Conservation (phyloP, 192 early-diverging fungal species). For the Endogone sp. region DNA sequence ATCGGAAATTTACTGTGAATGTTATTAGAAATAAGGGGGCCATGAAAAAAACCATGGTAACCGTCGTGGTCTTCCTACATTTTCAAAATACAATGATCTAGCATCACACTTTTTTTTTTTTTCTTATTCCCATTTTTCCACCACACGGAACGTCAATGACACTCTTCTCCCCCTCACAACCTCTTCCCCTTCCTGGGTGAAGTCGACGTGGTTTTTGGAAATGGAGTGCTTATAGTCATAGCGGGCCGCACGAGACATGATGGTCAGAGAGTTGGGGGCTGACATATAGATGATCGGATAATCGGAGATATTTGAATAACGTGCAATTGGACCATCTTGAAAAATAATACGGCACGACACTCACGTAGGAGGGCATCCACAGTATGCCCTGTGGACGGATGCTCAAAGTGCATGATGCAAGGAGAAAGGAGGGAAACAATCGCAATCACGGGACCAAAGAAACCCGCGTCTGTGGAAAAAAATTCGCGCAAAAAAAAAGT, state of each 20-base stretch:
- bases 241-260: conserved; percentile 48
- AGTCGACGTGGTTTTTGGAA: conserved; percentile 54
- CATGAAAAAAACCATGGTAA: no score
- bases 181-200: conserved; percentile 19
- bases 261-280: conserved; percentile 56
- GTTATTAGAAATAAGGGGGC: no score
- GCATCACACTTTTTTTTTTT: no score
- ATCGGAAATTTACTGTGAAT: no score
- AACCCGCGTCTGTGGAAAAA: conserved; percentile 42
- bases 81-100: no score
- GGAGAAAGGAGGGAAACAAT: conserved; percentile 57
- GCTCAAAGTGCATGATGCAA: conserved; percentile 63
- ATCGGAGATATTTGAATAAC: not conserved
- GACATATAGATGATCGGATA: not conserved
- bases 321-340: not conserved
- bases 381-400: conserved; percentile 17
- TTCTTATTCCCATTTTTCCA: no score
- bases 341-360: conserved; percentile 1
- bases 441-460: conserved; percentile 59
- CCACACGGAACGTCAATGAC: conserved; percentile 65
- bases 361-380: conserved; percentile 37
- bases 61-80: no score
- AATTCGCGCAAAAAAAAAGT: not conserved
- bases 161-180: conserved; percentile 59
- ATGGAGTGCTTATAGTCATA: conserved; percentile 65